A percentile compares a stretch with the other conserved stretches of the same genome.
Evolutionary conservation across 2,329 filamentous ascomycete species (phyloP).

Genomic region (Phaeosphaeriaceae sp.): DNA sequence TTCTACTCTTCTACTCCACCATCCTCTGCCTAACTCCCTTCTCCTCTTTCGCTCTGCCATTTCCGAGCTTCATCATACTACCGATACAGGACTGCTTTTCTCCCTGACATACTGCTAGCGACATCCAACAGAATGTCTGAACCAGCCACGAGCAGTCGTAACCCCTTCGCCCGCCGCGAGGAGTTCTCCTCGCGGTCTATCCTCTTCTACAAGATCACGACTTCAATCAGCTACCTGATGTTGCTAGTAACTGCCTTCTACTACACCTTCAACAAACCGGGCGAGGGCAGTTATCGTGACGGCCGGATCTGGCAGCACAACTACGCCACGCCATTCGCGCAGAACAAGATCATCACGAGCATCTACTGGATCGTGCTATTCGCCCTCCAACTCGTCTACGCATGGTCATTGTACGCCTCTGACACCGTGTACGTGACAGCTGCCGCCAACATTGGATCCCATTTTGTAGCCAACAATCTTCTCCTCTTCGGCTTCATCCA

Average conservation of each 20-base stretch:
- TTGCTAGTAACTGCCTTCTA: conserved; percentile 75
- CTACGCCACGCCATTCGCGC: conserved; percentile 73
- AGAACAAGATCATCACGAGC: conserved; percentile 67
- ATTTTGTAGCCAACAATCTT: conserved; percentile 87
- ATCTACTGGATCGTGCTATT: conserved; percentile 84
- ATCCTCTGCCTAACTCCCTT: too few relatives aligned
- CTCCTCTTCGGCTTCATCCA: conserved; percentile 82
- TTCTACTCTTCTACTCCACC: too few relatives aligned
- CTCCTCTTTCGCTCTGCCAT: too few relatives aligned
- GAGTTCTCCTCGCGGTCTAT: conserved; percentile 67
- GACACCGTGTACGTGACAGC: conserved; percentile 68
- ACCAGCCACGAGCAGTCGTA: conserved; percentile 50
- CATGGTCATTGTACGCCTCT: conserved; percentile 75
- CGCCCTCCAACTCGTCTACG: conserved; percentile 76
- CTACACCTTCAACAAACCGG: conserved; percentile 71
- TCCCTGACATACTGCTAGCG: too few relatives aligned
- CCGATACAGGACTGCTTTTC: too few relatives aligned
- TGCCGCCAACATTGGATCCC: conserved; percentile 77
- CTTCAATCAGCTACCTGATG: conserved; percentile 75
- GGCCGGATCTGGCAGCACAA: conserved; percentile 79
- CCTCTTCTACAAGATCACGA: conserved; percentile 76
- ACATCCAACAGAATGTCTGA: conserved; percentile 15
- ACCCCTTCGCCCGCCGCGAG: conserved; percentile 77
- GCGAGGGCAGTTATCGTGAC: conserved; percentile 62
- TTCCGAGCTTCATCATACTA: too few relatives aligned